Evolutionary conservation across 2,329 filamentous ascomycete genomes (phyloP), one percentile per base, ranked within the genome.

Genomic region (Calonectria fujianensis): DNA sequence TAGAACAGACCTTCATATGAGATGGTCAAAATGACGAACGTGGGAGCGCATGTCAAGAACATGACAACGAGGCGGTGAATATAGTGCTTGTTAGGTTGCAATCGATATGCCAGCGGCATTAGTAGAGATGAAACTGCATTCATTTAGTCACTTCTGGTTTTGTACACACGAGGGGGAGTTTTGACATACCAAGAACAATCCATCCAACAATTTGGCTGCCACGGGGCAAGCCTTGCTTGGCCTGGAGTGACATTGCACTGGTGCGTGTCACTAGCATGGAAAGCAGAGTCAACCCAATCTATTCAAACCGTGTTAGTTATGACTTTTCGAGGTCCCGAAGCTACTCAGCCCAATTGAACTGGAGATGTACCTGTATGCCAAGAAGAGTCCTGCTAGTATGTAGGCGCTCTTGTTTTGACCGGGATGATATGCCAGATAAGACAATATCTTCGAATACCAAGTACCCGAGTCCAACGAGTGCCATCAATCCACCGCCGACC

Each of bases 1-100:
- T 98, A 99, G 85, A 99, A 99, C 2, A 99, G 89, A 0, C 96
- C 96, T 85, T 99, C 97, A 86, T 98, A 99, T 0, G 96, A 98
- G 80, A 98, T 98, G 10, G 96, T 98, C 66, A 99, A 91, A 81
- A 99, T 96, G 82, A 99, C 94, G 85, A 98, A 99, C 1, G 94
- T 94, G 0, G 97, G 97, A 0, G 96, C 94, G 83, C 97, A 98
- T 7, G 96, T 94, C 64, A 99, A 89, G 87, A 98, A 99, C 69
- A 98, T 93, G 79, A 98, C 91, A 78, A 96, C 90, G 5, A 99
- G 88, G 31, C 96, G 93, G 84, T 98, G 96, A 78, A 98, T 91
- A 84, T 98, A 98, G 85, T 98, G 93, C 78, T 89, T 94, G 83
- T 95, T 97, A 1, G 95, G 94, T 77, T 94, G 93, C 2, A 97